Base-by-base conservation (phyloP, 2,329 filamentous ascomycete genomes). In the Fusarium goolgardi region DNA sequence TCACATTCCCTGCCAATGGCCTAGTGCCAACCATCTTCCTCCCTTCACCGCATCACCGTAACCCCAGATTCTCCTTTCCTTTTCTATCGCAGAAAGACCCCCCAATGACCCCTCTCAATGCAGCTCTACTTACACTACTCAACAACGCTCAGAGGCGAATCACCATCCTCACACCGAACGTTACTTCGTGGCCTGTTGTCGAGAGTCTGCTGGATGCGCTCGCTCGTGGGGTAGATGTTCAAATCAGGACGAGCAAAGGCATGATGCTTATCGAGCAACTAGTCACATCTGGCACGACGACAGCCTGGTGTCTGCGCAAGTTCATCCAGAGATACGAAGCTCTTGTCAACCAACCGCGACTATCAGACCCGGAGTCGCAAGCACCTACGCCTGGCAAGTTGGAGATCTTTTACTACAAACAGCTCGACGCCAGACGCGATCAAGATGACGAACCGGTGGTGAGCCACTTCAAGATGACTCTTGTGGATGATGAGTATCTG, bases 261-360 rank as follows among this genome's bases (percentile, higher is more conserved):
- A 88, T 94, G 83, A 94, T 94, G 91, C 75, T 91, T 18, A 78
- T 92, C 31, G 93, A 96, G 78, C 93, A 96, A 76, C 81, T 96
- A n/a, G 81, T 93, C 25, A 96, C 92, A 0, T 89, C 91, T 0
- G 90, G 90, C 0, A 94, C 90, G 0, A 92, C 90, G 0, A 95
- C 92, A 0, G 82, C 86, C 1, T 81, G 86, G 65, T 91, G 90
- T 63, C 73, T 96, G 6, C 81, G 79, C 29, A 83, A 80, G 45
- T 81, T 95, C 11, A 81, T 90, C 4, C 83, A 83, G 44, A 80
- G 81, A 25, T 89, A 92, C 71, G 76, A 81, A 35, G 70, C 72
- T 32, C 55, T 78, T 34, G 53, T 71, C 37, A 50, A 69, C 12
- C 60, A 67, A 23, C 52, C 51, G 15, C 69, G 59, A 47, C 29